Percentiles rank a stretch among this genome's conserved stretches.
These are phyloP conservation scores for Epipyxis sp. DNA, from an alignment of 108 stramenopile genomes.

Conservation along the genomic window DNA sequence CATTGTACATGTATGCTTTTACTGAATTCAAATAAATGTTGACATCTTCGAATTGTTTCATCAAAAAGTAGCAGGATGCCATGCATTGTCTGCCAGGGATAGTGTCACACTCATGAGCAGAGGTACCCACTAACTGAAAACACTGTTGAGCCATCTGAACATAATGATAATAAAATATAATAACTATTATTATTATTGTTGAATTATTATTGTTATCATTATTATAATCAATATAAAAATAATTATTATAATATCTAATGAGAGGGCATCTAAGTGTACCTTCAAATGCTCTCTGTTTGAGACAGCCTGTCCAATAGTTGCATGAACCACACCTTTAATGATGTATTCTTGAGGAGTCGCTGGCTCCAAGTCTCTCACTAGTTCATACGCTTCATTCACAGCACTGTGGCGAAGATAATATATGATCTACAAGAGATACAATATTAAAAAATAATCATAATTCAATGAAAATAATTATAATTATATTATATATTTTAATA, in stretches of 20 bases:
- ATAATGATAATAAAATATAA: too few species aligned
- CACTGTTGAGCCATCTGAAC: slow-evolving; percentile 57
- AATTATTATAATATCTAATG: not conserved
- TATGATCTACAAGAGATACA: slow-evolving; percentile 25
- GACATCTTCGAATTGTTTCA: slow-evolving; percentile 70
- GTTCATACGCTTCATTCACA: slow-evolving; percentile 66
- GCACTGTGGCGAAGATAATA: slow-evolving; percentile 55
- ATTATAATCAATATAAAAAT: not conserved
- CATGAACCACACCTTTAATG: slow-evolving; percentile 70
- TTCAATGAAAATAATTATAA: too few species aligned
- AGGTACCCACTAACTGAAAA: slow-evolving; percentile 73
- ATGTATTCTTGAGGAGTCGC: slow-evolving; percentile 72
- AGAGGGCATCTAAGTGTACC: slow-evolving; percentile 5
- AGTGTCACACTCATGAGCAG: slow-evolving; percentile 74
- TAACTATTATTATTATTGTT: not conserved
- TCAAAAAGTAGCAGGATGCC: slow-evolving; percentile 73
- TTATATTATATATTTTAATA: too few species aligned
- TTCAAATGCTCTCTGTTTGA: slow-evolving; percentile 59
- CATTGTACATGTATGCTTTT: slow-evolving; percentile 61
- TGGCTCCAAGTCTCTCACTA: slow-evolving; percentile 69
- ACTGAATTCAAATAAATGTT: slow-evolving; percentile 70
- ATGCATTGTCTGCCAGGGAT: slow-evolving; percentile 82
- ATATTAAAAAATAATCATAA: too few species aligned
- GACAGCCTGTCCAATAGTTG: slow-evolving; percentile 59
- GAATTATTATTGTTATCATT: too few species aligned